Evolutionary conservation across 2,329 filamentous ascomycete genomes (phyloP), one percentile per base, ranked within the genome.

Genomic region (Teratosphaeria pseudoeucalypti): DNA sequence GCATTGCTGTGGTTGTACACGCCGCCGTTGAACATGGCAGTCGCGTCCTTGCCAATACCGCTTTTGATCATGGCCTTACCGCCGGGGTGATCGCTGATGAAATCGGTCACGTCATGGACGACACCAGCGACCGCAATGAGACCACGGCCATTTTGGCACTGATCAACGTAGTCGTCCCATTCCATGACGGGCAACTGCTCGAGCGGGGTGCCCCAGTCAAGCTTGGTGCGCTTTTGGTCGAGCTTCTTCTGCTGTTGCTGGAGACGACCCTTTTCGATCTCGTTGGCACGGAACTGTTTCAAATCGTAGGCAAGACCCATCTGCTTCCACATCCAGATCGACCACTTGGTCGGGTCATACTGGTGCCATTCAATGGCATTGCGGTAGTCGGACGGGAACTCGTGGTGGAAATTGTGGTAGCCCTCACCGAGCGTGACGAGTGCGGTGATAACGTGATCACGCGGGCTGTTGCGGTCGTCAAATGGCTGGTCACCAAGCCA

Each of bases 321-420:
- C 76, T 87, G 84, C 83, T 92, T 94, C 86, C 88, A 92, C 61
- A 80, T 69, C 85, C 85, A 90, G 79, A 95, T 95, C 72, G 78
- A 82, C 89, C 90, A 94, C 80, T 95, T 95, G 74, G 90, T 95
- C 54, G 90, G 90, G 74, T 95, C 90, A 71, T 95, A 95, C 78
- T 95, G 90, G 78, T 85, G 87, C 89, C 90, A 95, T 76, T 90
- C 81, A 67, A 94, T 92, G 63, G 89, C 90, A 73, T 95, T 95
- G 73, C 90, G 89, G 84, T 94, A 95, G 75, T 95, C 90, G 11
- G 89, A 92, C 58, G 90, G 90, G 78, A 95, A 95, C 75, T 95
- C 90, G 81, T 95, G 90, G 78, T 95, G 90, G 82, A 95, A 95
- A 82, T 95, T 95, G 82, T 95, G 90, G 79, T 95, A 95, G 34